Conservation (phyloP, 2,329 filamentous ascomycete genomes). For the Colletotrichum sp. region DNA sequence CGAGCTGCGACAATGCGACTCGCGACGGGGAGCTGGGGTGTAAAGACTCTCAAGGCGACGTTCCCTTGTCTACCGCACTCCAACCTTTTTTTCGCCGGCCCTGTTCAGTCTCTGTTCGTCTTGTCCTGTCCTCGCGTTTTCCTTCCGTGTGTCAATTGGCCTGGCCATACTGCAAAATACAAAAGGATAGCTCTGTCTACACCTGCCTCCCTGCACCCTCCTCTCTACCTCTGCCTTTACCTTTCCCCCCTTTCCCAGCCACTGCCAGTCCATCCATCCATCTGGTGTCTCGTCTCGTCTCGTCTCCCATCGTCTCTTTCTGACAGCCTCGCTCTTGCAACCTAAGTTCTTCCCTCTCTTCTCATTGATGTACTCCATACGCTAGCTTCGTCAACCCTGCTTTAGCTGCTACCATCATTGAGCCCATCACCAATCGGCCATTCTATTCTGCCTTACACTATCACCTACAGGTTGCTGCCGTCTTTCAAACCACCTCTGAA, state of each 20-base stretch:
- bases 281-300: background rate
- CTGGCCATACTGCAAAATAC: conserved; percentile 2
- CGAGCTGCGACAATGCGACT: background rate
- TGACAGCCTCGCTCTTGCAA: background rate
- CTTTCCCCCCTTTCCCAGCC: background rate
- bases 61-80: conserved; percentile 24
- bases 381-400: background rate
- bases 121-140: conserved; percentile 9
- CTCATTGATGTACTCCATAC: background rate
- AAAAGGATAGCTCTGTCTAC: conserved; percentile 17
- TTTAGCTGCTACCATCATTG: background rate
- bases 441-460: background rate
- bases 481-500: background rate
- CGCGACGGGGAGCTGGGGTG: background rate
- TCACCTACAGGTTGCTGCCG: background rate
- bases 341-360: background rate
- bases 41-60: conserved; percentile 5
- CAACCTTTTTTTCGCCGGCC: conserved; percentile 12
- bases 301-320: background rate
- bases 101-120: conserved; percentile 13
- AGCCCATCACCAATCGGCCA: background rate
- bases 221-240: background rate
- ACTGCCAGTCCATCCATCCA: background rate
- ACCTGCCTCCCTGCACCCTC: background rate
- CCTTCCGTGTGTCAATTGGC: conserved; percentile 21